A percentile compares a stretch with the other conserved stretches of the same genome.
These are phyloP conservation scores for Aquilaria malaccensis DNA, from an alignment of 345 rosid genomes.

Conservation along the genomic window DNA sequence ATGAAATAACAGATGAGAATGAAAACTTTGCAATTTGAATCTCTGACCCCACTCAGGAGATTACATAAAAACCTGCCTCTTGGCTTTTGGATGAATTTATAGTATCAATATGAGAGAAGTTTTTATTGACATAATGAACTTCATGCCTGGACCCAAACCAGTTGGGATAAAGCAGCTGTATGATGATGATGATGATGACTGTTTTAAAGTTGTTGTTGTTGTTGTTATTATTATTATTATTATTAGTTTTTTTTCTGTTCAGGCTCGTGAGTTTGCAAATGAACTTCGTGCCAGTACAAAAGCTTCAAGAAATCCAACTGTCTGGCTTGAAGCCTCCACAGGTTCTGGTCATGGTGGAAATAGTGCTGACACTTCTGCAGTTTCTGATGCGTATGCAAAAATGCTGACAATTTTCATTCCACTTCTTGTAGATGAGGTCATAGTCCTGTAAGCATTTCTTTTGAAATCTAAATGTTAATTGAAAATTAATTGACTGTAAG, in stretches of 20 bases:
- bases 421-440: constrained; percentile 96
- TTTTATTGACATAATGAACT: too few species aligned
- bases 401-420: constrained; percentile 97
- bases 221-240: constrained; percentile 6
- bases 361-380: constrained; percentile 75
- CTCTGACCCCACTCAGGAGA: not conserved
- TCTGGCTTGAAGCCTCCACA: constrained; percentile 90
- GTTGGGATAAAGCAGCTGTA: too few species aligned
- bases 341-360: constrained; percentile 72
- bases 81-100: too few species aligned
- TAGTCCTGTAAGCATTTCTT: constrained; percentile 15
- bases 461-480: constrained; percentile 6
- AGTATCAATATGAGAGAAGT: too few species aligned
- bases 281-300: constrained; percentile 99
- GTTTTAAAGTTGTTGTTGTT: constrained; percentile 11
- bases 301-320: constrained; percentile 87
- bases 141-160: too few species aligned
- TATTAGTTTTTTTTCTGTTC: constrained; percentile 1
- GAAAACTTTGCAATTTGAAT: not conserved
- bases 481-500: constrained; percentile 12
- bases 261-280: constrained; percentile 99
- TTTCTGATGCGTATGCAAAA: constrained; percentile 95
- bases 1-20: too few species aligned
- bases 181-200: too few species aligned
- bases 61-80: too few species aligned